phyloP scores from a whole-genome alignment of 148 eudicot species.

The Fagopyrum homotropicum region DNA sequence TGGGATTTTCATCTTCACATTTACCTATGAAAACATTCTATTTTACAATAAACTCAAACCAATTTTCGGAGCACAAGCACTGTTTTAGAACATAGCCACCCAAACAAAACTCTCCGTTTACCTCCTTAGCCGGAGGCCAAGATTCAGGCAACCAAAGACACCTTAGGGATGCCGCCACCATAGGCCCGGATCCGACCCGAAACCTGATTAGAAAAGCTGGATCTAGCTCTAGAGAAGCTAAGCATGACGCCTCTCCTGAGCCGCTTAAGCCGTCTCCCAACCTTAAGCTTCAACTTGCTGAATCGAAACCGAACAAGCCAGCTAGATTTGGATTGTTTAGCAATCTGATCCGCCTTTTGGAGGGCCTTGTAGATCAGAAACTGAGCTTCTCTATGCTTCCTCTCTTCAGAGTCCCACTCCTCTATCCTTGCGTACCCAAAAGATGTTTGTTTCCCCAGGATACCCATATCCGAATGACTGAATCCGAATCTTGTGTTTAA shows the following conservation, averaged over 20 bases:
- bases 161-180: slow-evolving; percentile 30
- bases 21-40: too few relatives aligned
- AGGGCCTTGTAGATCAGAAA: slow-evolving; percentile 17
- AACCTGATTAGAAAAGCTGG: slow-evolving; percentile 22
- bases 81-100: too few relatives aligned
- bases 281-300: not conserved
- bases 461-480: not conserved
- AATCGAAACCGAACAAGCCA: slow-evolving; percentile 6
- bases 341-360: slow-evolving; percentile 3
- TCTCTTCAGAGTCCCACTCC: slow-evolving; percentile 14
- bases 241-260: slow-evolving; percentile 7
- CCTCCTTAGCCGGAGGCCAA: not conserved
- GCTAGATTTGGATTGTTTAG: not conserved
- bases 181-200: slow-evolving; percentile 3
- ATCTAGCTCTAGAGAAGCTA: slow-evolving; percentile 7
- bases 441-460: not conserved
- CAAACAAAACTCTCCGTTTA: too few relatives aligned
- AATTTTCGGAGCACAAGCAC: too few relatives aligned
- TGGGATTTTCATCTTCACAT: too few relatives aligned
- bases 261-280: slow-evolving; percentile 8
- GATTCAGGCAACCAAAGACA: slow-evolving; percentile 23
- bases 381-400: slow-evolving; percentile 1
- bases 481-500: too few relatives aligned
- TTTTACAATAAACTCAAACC: too few relatives aligned
- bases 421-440: slow-evolving; percentile 9